phyloP scores from a whole-genome alignment of 768 basidiomycete species.

The Calocybe cyanea region DNA sequence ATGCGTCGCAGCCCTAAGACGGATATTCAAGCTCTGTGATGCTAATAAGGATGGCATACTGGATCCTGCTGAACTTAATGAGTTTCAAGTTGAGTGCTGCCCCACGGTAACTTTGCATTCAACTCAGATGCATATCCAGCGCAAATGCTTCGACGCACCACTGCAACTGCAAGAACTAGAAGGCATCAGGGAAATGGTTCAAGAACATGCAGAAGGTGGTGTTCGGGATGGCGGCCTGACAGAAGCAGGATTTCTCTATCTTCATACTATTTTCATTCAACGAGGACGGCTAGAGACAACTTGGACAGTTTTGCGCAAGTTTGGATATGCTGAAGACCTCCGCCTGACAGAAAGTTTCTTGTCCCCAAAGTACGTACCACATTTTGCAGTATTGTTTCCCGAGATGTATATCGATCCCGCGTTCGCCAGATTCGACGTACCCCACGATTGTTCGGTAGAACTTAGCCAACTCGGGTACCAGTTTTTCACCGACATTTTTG shows the following conservation, averaged over 20 bases:
- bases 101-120: neutral
- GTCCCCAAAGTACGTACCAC: constrained; percentile 71
- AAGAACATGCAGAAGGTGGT: constrained; percentile 69
- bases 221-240: constrained; percentile 81
- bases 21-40: constrained; percentile 97
- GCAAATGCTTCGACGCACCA: constrained; percentile 94
- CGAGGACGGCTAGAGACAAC: constrained; percentile 94
- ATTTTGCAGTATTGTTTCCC: constrained; percentile 1
- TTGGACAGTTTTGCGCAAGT: constrained; percentile 93
- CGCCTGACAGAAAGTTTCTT: constrained; percentile 86
- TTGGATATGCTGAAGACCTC: constrained; percentile 95
- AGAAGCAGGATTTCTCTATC: constrained; percentile 88
- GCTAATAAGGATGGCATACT: constrained; percentile 90
- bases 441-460: constrained; percentile 92
- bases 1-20: constrained; percentile 79
- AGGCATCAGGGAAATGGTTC: constrained; percentile 93
- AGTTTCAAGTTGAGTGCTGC: constrained; percentile 79
- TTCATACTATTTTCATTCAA: constrained; percentile 97
- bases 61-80: constrained; percentile 88
- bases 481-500: constrained; percentile 96
- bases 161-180: constrained; percentile 91
- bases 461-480: constrained; percentile 91
- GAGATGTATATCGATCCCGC: constrained; percentile 2
- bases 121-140: constrained; percentile 36
- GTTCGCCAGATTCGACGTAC: constrained; percentile 80